Evolutionary conservation across 2,329 filamentous ascomycete species (phyloP), one percentile per base, ranked within the genome.

Genomic region (Colletotrichum limetticola): DNA sequence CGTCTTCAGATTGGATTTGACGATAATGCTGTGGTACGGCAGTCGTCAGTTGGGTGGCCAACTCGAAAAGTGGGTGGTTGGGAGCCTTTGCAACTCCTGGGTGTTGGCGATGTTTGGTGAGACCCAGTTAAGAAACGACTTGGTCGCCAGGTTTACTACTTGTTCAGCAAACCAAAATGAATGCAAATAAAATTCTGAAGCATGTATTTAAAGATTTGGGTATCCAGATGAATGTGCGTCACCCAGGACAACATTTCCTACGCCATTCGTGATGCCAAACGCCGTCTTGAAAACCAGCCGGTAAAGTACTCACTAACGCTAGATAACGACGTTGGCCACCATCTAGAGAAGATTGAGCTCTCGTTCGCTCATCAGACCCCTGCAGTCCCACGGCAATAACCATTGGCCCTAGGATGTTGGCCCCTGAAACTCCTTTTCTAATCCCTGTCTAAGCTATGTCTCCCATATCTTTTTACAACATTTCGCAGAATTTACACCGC

Each of bases 261-360:
- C 71, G 55, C 60, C 35, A 9, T 70, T 49, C 30, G n/a, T 30
- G 56, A 42, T 66, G 56, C 49, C 35, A 12, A 12, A n/a, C 26
- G 22, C 19, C 5, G 24, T 24, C 35, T 35, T 3, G 28, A 14
- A 61, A 60, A 37, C 16, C 52, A 52, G 24, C 65, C 24, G 19
- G 37, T 19, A 30, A 74, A 61, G 73, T 74, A 74, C 61, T 30
- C 72, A 30, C 59, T 80, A 80, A 65, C 80, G 76, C 16, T 30
- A 26, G n/a, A 76, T 80, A 77, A 80, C 77, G 62, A 42, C 52
- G 37, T 71, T 66, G 42, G 70, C 76, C 72, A 71, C 46, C 56
- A 28, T 68, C 49, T 30, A 56, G 74, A 76, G 72, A 58, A 24
- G 64, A 64, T 57, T 16, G 37, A 70, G 73, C 71, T 72, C 59